phyloP scores from a whole-genome alignment of 31 red algal genomes.

The Odonthalia washingtoniensis region DNA sequence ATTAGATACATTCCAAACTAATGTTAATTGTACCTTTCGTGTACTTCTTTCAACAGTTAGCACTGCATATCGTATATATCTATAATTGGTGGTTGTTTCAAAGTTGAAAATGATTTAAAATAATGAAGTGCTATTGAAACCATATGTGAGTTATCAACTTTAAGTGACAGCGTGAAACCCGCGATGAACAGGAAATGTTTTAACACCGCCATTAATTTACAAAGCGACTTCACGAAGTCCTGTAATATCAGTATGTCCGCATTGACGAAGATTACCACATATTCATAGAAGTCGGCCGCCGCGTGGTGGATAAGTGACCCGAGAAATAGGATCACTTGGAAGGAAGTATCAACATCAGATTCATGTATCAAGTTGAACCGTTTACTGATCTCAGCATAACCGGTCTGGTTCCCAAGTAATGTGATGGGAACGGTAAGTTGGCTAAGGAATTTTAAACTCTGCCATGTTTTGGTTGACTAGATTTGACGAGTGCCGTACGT shows the following conservation, averaged over 20 bases:
- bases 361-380: constrained; percentile 89
- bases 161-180: too few relatives aligned
- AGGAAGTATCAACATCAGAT: constrained; percentile 93
- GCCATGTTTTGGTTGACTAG: constrained; percentile 94
- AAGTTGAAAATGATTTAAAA: too few relatives aligned
- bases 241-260: constrained; percentile 97
- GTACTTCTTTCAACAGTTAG: constrained; percentile 60
- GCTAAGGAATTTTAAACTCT: constrained; percentile 79
- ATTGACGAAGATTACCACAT: constrained; percentile 95
- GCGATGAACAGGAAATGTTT: constrained; percentile 92
- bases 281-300: constrained; percentile 77
- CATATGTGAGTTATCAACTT: too few relatives aligned
- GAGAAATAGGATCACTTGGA: constrained; percentile 97
- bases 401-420: constrained; percentile 88
- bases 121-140: too few relatives aligned
- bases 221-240: constrained; percentile 89
- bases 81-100: too few relatives aligned
- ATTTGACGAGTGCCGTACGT: constrained; percentile 86
- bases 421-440: constrained; percentile 78
- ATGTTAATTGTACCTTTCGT: constrained; percentile 67
- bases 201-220: constrained; percentile 93
- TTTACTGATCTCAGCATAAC: constrained; percentile 89
- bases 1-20: constrained; percentile 79
- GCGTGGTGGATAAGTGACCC: constrained; percentile 95
- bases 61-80: constrained; percentile 79